phyloP scores from a whole-genome alignment of 2,329 filamentous ascomycete genomes.

The Aspergillus flavus region DNA sequence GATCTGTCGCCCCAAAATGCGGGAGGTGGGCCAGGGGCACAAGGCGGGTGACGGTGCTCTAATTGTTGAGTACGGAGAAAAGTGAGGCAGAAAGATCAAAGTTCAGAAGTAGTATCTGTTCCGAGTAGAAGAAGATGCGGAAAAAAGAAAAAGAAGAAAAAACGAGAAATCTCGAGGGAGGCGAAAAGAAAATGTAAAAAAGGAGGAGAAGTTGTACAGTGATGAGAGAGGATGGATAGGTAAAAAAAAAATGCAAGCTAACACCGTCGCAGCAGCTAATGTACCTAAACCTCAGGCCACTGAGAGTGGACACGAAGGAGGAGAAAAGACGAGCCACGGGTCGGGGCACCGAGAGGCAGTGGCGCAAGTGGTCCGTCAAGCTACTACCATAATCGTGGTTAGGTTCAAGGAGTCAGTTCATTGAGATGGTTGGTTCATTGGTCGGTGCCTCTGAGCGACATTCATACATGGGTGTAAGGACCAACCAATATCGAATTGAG shows the following conservation, averaged over 20 bases:
- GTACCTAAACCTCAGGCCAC: slow-evolving; percentile 26
- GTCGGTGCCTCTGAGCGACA: not conserved
- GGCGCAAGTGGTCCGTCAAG: slow-evolving; percentile 22
- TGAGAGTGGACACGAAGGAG: slow-evolving; percentile 15
- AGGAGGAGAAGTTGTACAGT: slow-evolving; percentile 11
- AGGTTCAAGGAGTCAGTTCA: slow-evolving; percentile 6
- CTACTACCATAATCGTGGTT: slow-evolving; percentile 11
- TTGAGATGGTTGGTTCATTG: slow-evolving; percentile 2
- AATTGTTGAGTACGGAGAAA: not conserved
- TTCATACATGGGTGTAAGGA: slow-evolving; percentile 6
- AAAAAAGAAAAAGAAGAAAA: slow-evolving; percentile 19
- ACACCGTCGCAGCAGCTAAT: slow-evolving; percentile 13
- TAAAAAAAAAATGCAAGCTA: slow-evolving; percentile 21
- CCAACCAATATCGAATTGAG: slow-evolving; percentile 6
- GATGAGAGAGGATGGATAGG: not conserved
- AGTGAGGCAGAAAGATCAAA: slow-evolving; percentile 7
- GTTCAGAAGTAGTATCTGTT: slow-evolving; percentile 4
- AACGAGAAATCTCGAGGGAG: slow-evolving; percentile 13
- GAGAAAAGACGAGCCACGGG: slow-evolving; percentile 29
- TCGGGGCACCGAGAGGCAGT: slow-evolving; percentile 26
- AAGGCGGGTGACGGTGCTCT: not conserved
- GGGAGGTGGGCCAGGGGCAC: slow-evolving; percentile 8
- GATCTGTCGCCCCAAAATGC: slow-evolving; percentile 11
- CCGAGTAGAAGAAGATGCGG: slow-evolving; percentile 11
- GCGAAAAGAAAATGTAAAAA: slow-evolving; percentile 16